These are phyloP conservation scores for Aspergillus glaucus DNA, from an alignment of 2,329 filamentous ascomycete genomes.

Conservation along the genomic window DNA sequence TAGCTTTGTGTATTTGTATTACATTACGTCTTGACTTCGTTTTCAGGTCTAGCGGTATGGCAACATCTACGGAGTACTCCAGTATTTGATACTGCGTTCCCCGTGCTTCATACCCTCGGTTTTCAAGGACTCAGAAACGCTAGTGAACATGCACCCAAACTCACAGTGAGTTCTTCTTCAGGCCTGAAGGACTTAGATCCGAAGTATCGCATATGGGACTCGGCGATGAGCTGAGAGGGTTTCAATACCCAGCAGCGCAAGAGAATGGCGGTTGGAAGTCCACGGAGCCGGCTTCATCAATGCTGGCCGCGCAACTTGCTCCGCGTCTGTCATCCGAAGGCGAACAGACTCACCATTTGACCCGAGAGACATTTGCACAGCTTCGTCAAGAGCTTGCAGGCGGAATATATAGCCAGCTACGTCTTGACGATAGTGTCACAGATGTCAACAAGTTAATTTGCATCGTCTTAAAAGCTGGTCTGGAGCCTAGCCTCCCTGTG, in stretches of 20 bases:
- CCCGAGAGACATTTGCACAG: constrained; percentile 67
- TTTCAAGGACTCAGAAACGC: neutral
- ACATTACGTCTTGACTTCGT: too few species aligned
- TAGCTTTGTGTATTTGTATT: too few species aligned
- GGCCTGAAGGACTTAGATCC: neutral
- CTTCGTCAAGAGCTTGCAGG: constrained; percentile 61
- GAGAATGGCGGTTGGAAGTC: constrained; percentile 15
- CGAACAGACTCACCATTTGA: constrained; percentile 56
- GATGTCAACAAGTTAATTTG: constrained; percentile 83
- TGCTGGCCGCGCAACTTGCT: constrained; percentile 80
- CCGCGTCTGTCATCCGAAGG: constrained; percentile 66
- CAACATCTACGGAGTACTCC: too few species aligned
- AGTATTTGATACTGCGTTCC: too few species aligned
- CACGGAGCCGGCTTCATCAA: constrained; percentile 56
- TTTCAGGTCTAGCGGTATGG: too few species aligned
- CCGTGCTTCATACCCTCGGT: constrained; percentile 5
- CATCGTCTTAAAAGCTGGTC: constrained; percentile 71
- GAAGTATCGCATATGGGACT: constrained; percentile 19
- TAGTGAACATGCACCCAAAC: neutral
- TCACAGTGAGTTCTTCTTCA: neutral
- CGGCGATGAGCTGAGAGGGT: constrained; percentile 12
- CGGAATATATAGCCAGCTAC: constrained; percentile 37
- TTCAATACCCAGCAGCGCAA: constrained; percentile 7
- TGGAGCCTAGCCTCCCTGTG: constrained; percentile 48
- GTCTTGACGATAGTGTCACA: constrained; percentile 59